These are phyloP conservation scores for Phytopythium vexans DNA, from an alignment of 352 stramenopile genomes.

Conservation along the genomic window DNA sequence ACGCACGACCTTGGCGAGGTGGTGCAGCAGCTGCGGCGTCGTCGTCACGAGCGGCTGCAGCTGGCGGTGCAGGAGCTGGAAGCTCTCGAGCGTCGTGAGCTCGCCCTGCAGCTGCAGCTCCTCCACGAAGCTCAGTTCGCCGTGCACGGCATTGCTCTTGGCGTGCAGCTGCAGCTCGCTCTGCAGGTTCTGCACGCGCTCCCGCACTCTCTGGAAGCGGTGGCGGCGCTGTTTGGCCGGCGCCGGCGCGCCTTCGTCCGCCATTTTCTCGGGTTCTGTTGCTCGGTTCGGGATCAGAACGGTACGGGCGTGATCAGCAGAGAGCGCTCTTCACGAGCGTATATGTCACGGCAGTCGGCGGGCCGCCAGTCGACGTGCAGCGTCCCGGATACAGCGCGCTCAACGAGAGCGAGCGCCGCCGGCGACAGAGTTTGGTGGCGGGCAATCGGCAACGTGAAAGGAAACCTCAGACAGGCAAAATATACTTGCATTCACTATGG, in stretches of 20 bases:
- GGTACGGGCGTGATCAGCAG: too few relatives aligned
- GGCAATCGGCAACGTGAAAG: too few relatives aligned
- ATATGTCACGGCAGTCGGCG: too few relatives aligned
- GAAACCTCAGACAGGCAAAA: too few relatives aligned
- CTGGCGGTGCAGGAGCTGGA: constrained; percentile 69
- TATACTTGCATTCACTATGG: too few relatives aligned
- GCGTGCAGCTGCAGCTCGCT: constrained; percentile 75
- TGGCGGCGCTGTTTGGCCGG: constrained; percentile 71
- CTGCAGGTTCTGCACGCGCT: constrained; percentile 77
- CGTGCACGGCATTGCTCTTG: constrained; percentile 74
- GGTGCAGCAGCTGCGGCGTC: constrained; percentile 79
- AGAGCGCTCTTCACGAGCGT: too few relatives aligned
- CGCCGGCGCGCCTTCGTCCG: constrained; percentile 7
- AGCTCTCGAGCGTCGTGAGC: constrained; percentile 81
- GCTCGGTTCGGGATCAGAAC: background rate
- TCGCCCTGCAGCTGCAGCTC: constrained; percentile 77
- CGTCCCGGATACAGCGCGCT: too few relatives aligned
- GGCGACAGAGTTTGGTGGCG: too few relatives aligned
- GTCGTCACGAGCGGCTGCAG: constrained; percentile 74
- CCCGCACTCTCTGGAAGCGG: constrained; percentile 81
- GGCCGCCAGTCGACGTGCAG: too few relatives aligned
- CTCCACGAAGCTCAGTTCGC: constrained; percentile 75
- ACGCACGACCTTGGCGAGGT: constrained; percentile 71
- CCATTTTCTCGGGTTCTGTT: constrained; percentile 1
- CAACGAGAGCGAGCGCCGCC: too few relatives aligned